Base-by-base conservation (phyloP, 257 asterid genomes). In the Striga asiatica region DNA sequence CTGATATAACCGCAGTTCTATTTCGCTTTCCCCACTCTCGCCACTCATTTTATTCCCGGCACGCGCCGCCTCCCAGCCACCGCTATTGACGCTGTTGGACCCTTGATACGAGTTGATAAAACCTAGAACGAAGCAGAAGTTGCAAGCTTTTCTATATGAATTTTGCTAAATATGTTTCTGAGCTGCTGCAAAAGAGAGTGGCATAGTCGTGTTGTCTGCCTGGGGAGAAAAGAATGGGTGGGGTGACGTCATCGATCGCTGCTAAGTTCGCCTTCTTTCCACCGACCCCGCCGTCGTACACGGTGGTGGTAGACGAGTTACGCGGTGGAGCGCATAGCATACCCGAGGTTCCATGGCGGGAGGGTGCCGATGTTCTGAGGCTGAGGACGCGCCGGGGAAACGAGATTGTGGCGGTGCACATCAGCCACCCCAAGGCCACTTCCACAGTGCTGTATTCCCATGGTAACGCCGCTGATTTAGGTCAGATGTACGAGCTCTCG, bases 401-500 rank as follows among this genome's bases (percentile, higher is more conserved):
- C 71, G 95, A 92, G 56, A 77, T 88, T 60, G 91, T 83, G 23
- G 94, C 97, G 23, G 82, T 85, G 43, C 89, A 83, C 71, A 82
- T 92, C 74, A 73, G 71, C 56, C 94, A 88, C 67, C 91, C 93
- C 1, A 88, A 85, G 74, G 93, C 99, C 25, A 74, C 78, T 8
- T 83, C 93, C 9, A 92, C 99, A 1, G 62, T 92, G 74, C 91
- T 92, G 6, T 92, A 92, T 58, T 92, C 97, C 37, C 99, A 92
- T 61, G 95, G 99, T 6, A 92, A 92, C 81, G 99, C 97, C 59
- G 97, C 99, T 42, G 99, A 92, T 75, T 79, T 92, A 74, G 95
- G 97, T 2, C 99, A 92, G 95, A 92, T 92, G 99, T 92, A 74
- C 69, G 97, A 92, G 81, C 95, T 92, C 85, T 88, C 71, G 93